Evolutionary conservation across 805 yeast genomes (phyloP).

Genomic region (Metschnikowia henanensis): DNA sequence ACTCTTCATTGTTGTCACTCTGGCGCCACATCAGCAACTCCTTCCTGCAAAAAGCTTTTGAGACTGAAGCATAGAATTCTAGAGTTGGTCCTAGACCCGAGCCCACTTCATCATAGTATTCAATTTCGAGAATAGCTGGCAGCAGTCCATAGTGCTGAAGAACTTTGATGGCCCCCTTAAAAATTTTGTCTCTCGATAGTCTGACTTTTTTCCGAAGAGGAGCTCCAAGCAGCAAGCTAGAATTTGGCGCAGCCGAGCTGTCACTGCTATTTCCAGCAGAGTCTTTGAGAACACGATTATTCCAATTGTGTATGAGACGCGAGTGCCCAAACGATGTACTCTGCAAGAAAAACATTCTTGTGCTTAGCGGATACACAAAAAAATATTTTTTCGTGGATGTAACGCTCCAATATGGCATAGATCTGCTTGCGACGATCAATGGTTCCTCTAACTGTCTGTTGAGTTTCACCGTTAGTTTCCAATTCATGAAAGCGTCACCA

Average conservation of each 20-base stretch:
- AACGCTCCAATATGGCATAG: constrained; percentile 83
- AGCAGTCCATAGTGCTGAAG: constrained; percentile 72
- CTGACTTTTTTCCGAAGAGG: constrained; percentile 79
- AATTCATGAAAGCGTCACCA: constrained; percentile 54
- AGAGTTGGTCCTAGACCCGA: constrained; percentile 95
- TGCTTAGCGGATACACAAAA: constrained; percentile 81
- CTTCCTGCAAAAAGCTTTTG: constrained; percentile 65
- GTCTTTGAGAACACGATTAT: constrained; percentile 24
- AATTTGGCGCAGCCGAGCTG: neutral
- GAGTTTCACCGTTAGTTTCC: constrained; percentile 82
- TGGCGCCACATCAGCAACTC: constrained; percentile 69
- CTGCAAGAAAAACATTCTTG: constrained; percentile 74
- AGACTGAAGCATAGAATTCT: constrained; percentile 84
- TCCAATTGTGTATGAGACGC: constrained; percentile 79
- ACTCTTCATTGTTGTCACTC: constrained; percentile 31
- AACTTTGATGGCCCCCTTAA: constrained; percentile 78
- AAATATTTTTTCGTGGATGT: constrained; percentile 72
- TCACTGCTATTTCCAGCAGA: constrained; percentile 28
- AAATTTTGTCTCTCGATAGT: constrained; percentile 64
- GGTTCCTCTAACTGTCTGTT: constrained; percentile 90
- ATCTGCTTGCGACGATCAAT: constrained; percentile 79
- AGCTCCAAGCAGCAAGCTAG: constrained; percentile 60
- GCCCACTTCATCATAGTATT: constrained; percentile 90
- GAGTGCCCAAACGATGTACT: constrained; percentile 92
- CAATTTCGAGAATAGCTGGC: constrained; percentile 84